These are phyloP conservation scores for Gonapodya prolifera DNA, from an alignment of 192 early-diverging fungal genomes.

Conservation along the genomic window DNA sequence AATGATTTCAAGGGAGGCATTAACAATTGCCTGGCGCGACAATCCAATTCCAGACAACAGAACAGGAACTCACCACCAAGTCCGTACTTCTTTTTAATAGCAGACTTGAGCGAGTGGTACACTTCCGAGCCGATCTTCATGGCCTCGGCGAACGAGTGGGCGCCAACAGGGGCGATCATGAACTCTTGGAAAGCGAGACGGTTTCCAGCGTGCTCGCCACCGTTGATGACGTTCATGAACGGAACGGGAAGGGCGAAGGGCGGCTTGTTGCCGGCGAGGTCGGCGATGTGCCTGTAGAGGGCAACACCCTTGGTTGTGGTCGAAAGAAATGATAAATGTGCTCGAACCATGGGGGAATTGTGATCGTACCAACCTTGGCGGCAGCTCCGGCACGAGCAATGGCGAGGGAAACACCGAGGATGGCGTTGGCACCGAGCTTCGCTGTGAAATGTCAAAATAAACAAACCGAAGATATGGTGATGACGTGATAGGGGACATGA, in stretches of 20 bases:
- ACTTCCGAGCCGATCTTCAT: conserved; percentile 97
- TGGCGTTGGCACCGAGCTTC: conserved; percentile 94
- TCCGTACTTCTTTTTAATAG: conserved; percentile 98
- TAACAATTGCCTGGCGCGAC: no score
- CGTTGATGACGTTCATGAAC: conserved; percentile 98
- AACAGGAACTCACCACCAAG: conserved; percentile 48
- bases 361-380: conserved; percentile 37
- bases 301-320: conserved; percentile 55
- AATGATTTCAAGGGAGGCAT: no score
- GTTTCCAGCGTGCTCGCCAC: conserved; percentile 98
- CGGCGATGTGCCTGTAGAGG: conserved; percentile 88
- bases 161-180: conserved; percentile 98
- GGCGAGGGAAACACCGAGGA: conserved; percentile 95
- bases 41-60: not conserved
- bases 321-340: not conserved
- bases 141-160: conserved; percentile 81
- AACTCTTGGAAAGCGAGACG: conserved; percentile 99
- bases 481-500: no score
- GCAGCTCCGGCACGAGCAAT: conserved; percentile 91
- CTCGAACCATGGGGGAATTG: no score
- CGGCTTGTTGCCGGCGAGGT: conserved; percentile 67
- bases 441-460: conserved; percentile 12
- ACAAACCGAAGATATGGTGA: not conserved
- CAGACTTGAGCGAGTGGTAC: conserved; percentile 90
- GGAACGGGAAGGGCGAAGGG: conserved; percentile 92